Evolutionary conservation across 202 grass and related monocot genomes (phyloP).

Genomic region (Carex sylvatica): DNA sequence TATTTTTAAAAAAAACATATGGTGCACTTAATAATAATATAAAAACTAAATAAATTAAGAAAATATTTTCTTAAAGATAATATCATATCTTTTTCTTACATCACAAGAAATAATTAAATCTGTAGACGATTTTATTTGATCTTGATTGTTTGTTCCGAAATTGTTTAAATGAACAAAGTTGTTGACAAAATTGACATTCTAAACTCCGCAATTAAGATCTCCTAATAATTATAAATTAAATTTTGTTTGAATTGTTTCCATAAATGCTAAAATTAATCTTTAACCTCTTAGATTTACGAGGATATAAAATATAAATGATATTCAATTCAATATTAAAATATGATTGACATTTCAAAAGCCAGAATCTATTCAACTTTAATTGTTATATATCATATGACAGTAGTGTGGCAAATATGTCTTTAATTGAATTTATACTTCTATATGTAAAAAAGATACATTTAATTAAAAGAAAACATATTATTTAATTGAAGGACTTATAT

Average conservation of each 20-base stretch:
- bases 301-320: no score
- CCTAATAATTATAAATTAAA: conserved; percentile 12
- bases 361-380: no score
- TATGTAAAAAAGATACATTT: no score
- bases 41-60: background rate
- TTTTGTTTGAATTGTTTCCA: conserved; percentile 20
- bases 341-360: no score
- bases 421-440: no score
- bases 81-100: background rate
- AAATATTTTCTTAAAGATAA: background rate
- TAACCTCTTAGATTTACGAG: conserved; percentile 3
- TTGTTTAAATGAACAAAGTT: background rate
- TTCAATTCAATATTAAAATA: no score
- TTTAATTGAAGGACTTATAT: no score
- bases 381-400: no score
- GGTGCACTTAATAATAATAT: background rate
- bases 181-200: background rate
- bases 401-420: no score
- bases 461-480: no score
- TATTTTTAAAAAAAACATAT: background rate
- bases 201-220: conserved; percentile 15
- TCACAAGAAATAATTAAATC: no score
- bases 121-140: background rate
- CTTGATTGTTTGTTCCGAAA: background rate
- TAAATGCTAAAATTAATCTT: background rate